Conservation (phyloP, 1,139 yeast genomes). For the Suhomyces wounanorum region DNA sequence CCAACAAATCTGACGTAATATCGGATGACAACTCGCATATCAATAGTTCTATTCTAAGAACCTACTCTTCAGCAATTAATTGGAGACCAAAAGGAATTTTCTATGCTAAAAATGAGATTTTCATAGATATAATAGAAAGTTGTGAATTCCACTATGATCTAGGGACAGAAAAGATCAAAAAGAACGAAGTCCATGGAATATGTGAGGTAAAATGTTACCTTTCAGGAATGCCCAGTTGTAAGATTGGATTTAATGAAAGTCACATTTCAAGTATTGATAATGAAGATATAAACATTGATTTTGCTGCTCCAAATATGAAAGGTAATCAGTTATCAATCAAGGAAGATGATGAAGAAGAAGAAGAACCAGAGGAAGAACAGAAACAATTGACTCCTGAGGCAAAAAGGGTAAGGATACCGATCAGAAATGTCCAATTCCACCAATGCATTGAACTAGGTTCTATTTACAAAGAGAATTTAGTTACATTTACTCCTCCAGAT, state of each 20-base stretch:
- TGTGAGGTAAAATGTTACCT: constrained; percentile 44
- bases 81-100: constrained; percentile 54
- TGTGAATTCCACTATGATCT: constrained; percentile 45
- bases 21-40: constrained; percentile 33
- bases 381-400: constrained; percentile 11
- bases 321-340: constrained; percentile 23
- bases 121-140: constrained; percentile 44
- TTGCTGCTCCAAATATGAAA: constrained; percentile 5
- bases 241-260: constrained; percentile 45
- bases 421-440: constrained; percentile 48
- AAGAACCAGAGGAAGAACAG: constrained; percentile 17
- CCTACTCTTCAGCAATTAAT: constrained; percentile 44
- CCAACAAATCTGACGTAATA: constrained; percentile 37
- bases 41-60: constrained; percentile 60
- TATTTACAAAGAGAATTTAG: constrained; percentile 39
- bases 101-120: constrained; percentile 50
- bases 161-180: constrained; percentile 28
- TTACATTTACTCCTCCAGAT: constrained; percentile 50
- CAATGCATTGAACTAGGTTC: constrained; percentile 47
- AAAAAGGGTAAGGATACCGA: constrained; percentile 27
- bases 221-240: constrained; percentile 51
- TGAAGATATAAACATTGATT: constrained; percentile 14
- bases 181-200: constrained; percentile 41
- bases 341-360: constrained; percentile 22
- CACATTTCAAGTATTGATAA: constrained; percentile 17